Evolutionary conservation across 2,329 filamentous ascomycete species (phyloP), one percentile per base, ranked within the genome.

Genomic region (Calonectria pseudoreteaudii): DNA sequence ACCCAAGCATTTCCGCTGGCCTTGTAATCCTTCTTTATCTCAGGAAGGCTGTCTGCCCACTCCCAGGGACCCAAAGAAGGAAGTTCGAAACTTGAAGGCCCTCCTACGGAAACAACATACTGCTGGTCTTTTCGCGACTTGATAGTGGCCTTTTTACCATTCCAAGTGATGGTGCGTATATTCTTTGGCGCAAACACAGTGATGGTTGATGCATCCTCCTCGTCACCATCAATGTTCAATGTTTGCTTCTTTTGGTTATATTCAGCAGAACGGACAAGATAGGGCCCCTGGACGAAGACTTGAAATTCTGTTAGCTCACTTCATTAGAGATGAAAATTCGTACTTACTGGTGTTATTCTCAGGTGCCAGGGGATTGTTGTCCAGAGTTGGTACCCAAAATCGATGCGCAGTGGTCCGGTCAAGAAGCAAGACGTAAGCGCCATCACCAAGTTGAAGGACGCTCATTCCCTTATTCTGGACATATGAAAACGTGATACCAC

Each of bases 361-460:
- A 0, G 83, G 83, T 0, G 87, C 85, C 28, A 85, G 80, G 0
- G 89, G 89, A 72, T 91, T 81, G 7, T 84, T 85, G 0, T 85
- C 86, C 10, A 90, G 83, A 1, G 87, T 83, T 4, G 90, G 88
- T 0, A 88, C 88, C 86, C 90, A 92, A 79, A 92, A 91, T 0
- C 85, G 82, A 78, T 91, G 92, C 0, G 90, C 91, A 0, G 88
- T 83, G 1, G 85, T 82, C 14, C 90, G 85, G 74, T 92, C 90
- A 18, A 91, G 83, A 1, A 92, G 81, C 20, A 91, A 85, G 13
- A 90, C 85, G 1, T 86, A 83, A 1, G 88, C 82, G 0, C 87
- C 87, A 68, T 89, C 87, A 4, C 85, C 83, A 11, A 89, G 81
- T 8, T 86, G 83, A 0, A 92, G 66, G 0, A 88, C 80, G 20